Base-by-base conservation (phyloP, 2,329 filamentous ascomycete species). In the Parastagonospora nodorum region DNA sequence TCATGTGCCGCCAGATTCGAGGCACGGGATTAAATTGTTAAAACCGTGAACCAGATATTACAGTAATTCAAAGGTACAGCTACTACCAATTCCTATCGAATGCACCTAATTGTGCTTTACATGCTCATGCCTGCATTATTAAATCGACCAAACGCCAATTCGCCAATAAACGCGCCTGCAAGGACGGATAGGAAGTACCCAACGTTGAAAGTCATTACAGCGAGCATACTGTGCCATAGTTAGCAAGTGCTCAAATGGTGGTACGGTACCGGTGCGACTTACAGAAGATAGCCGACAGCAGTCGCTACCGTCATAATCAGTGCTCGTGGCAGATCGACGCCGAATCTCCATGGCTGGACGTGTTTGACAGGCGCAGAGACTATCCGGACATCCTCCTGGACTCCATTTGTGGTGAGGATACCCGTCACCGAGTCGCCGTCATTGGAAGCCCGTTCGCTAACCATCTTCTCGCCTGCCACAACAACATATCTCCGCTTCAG, bases 161-260 rank as follows among this genome's bases (percentile, higher is more conserved):
- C 94, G 19, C 93, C 93, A n/a, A 95, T 69, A 67, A 97, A 97
- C 1, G 88, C 83, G 11, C 88, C 88, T 4, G 80, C 87, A 9
- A 95, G 80, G n/a, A 92, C 82, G 0, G 89, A 92, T 47, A 91
- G 74, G 71, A 93, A 93, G 71, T 94, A 94, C 10, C 90, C 90
- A 12, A 93, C 83, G 63, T 94, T 94, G 78, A 90, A 85, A 1
- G 89, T 92, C 90, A 94, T 96, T 68, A 95, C 88, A 11, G 89
- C 90, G 76, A 96, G 77, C 92, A 96, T 96, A 52, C 92, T 96
- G 62, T 32, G 14, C 43, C 46, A 45, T 19, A 14, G 14, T 69
- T 64, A 72, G 68, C 27, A 45, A 28, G 14, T 16, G 27, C 24
- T 35, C 8, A 10, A 12, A 36, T 11, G 12, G 35, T 24, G 10